Conservation (phyloP, 257 asterid species). For the Osmanthus fragrans region DNA sequence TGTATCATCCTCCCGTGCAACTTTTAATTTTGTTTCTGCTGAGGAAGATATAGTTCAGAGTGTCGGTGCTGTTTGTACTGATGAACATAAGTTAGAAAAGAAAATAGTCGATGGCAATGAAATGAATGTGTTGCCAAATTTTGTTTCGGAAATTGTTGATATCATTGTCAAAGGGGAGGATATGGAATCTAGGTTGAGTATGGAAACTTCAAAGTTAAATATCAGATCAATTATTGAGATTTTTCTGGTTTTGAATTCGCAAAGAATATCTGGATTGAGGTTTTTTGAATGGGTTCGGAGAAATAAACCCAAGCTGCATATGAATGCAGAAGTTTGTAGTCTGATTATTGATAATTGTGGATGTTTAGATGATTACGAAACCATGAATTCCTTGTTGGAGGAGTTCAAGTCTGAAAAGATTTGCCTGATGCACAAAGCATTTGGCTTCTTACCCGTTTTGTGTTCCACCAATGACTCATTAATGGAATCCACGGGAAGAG, state of each 20-base stretch:
- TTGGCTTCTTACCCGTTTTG: constrained; percentile 50
- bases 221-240: constrained; percentile 35
- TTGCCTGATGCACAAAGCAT: constrained; percentile 64
- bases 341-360: constrained; percentile 66
- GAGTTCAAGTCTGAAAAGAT: constrained; percentile 46
- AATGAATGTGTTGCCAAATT: constrained; percentile 6
- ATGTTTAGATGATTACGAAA: constrained; percentile 60
- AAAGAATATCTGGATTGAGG: constrained; percentile 54
- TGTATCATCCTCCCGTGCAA: constrained; percentile 22
- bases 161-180: constrained; percentile 47
- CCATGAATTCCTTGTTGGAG: constrained; percentile 49
- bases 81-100: constrained; percentile 19
- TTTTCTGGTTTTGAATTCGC: constrained; percentile 51
- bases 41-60: constrained; percentile 29
- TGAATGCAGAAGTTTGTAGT: constrained; percentile 56
- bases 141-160: constrained; percentile 45
- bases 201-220: constrained; percentile 31
- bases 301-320: constrained; percentile 35
- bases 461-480: constrained; percentile 37
- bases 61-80: background rate
- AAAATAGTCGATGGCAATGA: background rate
- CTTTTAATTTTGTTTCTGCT: constrained; percentile 10
- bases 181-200: constrained; percentile 46
- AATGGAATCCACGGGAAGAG: constrained; percentile 36
- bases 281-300: constrained; percentile 64